Conservation (phyloP, 2,329 filamentous ascomycete species). For the Didymella glomerata region DNA sequence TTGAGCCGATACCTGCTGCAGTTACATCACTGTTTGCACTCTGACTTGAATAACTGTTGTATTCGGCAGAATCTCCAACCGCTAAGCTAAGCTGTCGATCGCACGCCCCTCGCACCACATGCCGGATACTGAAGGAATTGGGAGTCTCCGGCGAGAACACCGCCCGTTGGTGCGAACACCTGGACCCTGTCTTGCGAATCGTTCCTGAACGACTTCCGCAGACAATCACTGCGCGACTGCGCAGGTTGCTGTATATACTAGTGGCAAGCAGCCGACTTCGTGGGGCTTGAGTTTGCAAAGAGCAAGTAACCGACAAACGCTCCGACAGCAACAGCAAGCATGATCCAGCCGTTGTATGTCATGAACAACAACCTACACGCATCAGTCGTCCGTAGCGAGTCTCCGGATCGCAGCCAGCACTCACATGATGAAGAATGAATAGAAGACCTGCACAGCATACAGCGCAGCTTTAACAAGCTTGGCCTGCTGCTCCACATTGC, state of each 20-base stretch:
- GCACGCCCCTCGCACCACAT: slow-evolving; percentile 8
- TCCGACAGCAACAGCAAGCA: slow-evolving; percentile 88
- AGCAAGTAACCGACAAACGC: slow-evolving; percentile 87
- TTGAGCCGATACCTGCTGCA: background rate
- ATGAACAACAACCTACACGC: slow-evolving; percentile 90
- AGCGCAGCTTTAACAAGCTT: slow-evolving; percentile 82
- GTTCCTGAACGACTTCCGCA: background rate
- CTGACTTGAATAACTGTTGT: slow-evolving; percentile 1
- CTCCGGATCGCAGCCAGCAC: slow-evolving; percentile 44
- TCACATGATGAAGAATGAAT: slow-evolving; percentile 99
- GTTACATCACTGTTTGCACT: background rate
- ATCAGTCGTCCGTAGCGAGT: slow-evolving; percentile 21
- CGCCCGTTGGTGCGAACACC: background rate
- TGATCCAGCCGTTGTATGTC: slow-evolving; percentile 99
- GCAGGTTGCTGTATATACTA: slow-evolving; percentile 50
- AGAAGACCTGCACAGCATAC: slow-evolving; percentile 95
- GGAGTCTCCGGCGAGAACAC: slow-evolving; percentile 9
- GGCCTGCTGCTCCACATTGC: slow-evolving; percentile 70
- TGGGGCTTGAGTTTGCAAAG: slow-evolving; percentile 74
- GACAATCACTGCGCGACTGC: background rate
- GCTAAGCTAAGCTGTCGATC: slow-evolving; percentile 11
- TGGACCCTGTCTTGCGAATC: background rate
- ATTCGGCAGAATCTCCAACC: slow-evolving; percentile 1
- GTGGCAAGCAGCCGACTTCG: slow-evolving; percentile 92
- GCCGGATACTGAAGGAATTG: slow-evolving; percentile 16